Evolutionary conservation across 2,329 filamentous ascomycete species (phyloP).

Genomic region (Ascochyta clinopodiicola): DNA sequence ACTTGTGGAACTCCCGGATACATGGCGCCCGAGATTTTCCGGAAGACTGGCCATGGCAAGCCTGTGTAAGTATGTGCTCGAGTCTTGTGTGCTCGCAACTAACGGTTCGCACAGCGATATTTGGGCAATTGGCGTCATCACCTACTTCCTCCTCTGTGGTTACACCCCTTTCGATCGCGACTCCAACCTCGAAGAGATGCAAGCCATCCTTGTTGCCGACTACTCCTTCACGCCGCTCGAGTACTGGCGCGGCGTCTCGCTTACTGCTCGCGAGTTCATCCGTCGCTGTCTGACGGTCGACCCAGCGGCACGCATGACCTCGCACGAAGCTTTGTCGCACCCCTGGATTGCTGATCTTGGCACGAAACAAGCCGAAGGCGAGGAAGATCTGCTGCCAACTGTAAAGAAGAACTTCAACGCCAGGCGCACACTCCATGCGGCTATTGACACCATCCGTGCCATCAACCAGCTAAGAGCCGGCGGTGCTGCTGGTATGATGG

Average conservation of each 20-base stretch:
- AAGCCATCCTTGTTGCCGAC: constrained; percentile 94
- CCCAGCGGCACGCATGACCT: constrained; percentile 84
- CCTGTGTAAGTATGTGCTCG: constrained; percentile 68
- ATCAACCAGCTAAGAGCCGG: constrained; percentile 72
- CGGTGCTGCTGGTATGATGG: constrained; percentile 65
- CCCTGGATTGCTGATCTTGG: constrained; percentile 68
- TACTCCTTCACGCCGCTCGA: constrained; percentile 94
- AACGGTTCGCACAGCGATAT: constrained; percentile 67
- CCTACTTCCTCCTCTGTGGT: constrained; percentile 96
- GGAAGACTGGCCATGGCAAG: constrained; percentile 97
- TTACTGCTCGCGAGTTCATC: constrained; percentile 87
- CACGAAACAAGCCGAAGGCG: constrained; percentile 50
- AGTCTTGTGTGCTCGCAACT: constrained; percentile 6
- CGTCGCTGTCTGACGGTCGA: constrained; percentile 90
- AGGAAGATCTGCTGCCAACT: constrained; percentile 65
- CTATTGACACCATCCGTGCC: constrained; percentile 71
- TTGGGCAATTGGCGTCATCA: constrained; percentile 98
- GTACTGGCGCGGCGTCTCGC: constrained; percentile 95
- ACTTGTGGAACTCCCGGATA: constrained; percentile 98
- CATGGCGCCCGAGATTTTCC: constrained; percentile 99
- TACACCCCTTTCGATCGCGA: constrained; percentile 99
- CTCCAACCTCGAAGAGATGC: constrained; percentile 98
- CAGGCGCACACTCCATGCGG: constrained; percentile 68
- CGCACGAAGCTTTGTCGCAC: constrained; percentile 75
- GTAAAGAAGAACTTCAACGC: constrained; percentile 77